These are phyloP conservation scores for Rhododendron ferrugineum DNA, from an alignment of 148 eudicot species.

Conservation along the genomic window DNA sequence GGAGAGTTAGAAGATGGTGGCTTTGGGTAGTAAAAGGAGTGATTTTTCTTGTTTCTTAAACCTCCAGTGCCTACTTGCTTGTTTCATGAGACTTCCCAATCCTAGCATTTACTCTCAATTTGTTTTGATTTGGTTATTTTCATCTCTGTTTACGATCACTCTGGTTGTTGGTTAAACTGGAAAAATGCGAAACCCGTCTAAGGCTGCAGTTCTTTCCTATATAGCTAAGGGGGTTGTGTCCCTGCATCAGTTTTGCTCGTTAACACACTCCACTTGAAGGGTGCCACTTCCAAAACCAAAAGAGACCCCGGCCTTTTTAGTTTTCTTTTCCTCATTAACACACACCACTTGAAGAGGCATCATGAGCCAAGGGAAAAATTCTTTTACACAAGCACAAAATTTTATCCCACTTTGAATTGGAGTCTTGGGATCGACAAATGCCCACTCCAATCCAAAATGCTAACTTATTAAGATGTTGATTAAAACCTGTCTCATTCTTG, in stretches of 20 bases:
- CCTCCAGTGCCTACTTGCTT: neutral
- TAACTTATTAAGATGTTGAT: constrained; percentile 22
- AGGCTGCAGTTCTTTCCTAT: neutral
- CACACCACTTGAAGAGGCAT: constrained; percentile 86
- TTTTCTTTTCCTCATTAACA: constrained; percentile 43
- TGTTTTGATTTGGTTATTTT: neutral
- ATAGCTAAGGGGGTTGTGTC: neutral
- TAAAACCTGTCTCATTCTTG: neutral
- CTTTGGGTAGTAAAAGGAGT: neutral
- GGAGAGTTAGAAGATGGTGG: neutral
- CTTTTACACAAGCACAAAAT: constrained; percentile 83
- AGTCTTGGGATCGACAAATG: constrained; percentile 74
- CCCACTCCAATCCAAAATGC: constrained; percentile 86
- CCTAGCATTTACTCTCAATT: neutral
- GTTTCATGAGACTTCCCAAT: neutral
- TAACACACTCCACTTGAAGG: constrained; percentile 32
- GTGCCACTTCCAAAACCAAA: constrained; percentile 93
- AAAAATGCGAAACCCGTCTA: neutral
- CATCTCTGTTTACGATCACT: neutral
- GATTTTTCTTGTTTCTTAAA: neutral
- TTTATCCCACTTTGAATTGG: constrained; percentile 61
- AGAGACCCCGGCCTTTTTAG: constrained; percentile 49
- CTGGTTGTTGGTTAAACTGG: neutral
- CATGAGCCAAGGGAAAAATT: constrained; percentile 83
- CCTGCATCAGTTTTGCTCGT: neutral